Conservation (phyloP, 306 rosid genomes). For the Psophocarpus tetragonolobus region DNA sequence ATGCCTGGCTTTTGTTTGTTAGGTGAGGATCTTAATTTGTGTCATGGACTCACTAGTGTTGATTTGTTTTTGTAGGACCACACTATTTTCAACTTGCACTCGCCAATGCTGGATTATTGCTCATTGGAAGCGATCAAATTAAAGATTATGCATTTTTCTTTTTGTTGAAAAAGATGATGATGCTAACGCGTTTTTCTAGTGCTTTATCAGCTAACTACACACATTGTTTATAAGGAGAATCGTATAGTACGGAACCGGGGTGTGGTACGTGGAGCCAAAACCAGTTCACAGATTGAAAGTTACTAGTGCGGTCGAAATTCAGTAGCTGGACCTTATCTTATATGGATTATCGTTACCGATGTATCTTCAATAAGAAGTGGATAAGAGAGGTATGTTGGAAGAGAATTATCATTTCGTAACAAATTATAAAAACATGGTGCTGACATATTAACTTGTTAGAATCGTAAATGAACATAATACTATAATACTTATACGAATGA, state of each 20-base stretch:
- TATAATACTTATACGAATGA: neutral
- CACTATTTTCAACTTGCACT: slow-evolving; percentile 6
- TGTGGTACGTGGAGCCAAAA: slow-evolving; percentile 17
- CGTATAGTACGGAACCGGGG: neutral
- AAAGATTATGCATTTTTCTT: neutral
- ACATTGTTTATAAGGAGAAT: neutral
- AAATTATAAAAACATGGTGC: neutral
- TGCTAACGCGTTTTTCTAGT: neutral
- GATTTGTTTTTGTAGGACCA: slow-evolving; percentile 28
- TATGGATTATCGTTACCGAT: neutral
- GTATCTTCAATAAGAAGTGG: neutral
- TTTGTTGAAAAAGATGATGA: neutral
- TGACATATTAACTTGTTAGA: neutral
- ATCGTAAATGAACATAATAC: neutral
- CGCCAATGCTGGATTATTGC: neutral
- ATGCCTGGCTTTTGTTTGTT: neutral
- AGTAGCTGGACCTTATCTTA: neutral
- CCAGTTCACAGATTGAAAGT: neutral
- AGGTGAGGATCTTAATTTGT: neutral
- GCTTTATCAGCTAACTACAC: neutral
- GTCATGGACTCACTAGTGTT: neutral
- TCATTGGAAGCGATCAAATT: neutral
- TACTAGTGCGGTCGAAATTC: neutral
- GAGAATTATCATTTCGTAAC: neutral
- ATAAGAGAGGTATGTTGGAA: neutral